phyloP scores from a whole-genome alignment of 2,329 filamentous ascomycete species.

The Diaporthe sp. region DNA sequence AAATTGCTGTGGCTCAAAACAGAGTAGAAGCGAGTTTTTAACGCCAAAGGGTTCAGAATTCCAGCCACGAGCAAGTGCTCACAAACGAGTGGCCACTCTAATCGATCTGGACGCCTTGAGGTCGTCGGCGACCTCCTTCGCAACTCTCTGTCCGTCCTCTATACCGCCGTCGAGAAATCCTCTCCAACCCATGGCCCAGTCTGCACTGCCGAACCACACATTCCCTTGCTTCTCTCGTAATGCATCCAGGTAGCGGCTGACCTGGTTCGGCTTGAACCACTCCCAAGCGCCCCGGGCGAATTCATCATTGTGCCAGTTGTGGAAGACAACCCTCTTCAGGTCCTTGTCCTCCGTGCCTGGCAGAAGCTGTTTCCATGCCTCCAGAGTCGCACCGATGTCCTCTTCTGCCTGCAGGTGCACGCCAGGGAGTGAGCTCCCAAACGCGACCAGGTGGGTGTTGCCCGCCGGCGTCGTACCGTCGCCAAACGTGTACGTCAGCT shows the following conservation, averaged over 20 bases:
- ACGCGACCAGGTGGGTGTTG: constrained; percentile 61
- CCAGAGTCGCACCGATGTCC: constrained; percentile 47
- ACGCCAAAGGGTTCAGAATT: too few relatives aligned
- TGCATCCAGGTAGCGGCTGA: constrained; percentile 32
- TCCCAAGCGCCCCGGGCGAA: constrained; percentile 35
- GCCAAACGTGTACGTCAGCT: constrained; percentile 57
- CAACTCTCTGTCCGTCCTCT: constrained; percentile 36
- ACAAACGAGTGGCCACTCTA: not conserved
- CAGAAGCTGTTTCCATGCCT: constrained; percentile 30
- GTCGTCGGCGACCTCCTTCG: constrained; percentile 33
- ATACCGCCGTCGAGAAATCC: constrained; percentile 36
- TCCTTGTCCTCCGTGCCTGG: constrained; percentile 27
- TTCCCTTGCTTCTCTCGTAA: constrained; percentile 31
- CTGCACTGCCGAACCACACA: constrained; percentile 35
- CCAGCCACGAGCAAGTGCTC: not conserved
- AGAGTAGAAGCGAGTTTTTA: not conserved
- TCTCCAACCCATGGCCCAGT: constrained; percentile 38
- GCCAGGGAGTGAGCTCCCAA: constrained; percentile 51
- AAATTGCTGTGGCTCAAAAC: too few relatives aligned
- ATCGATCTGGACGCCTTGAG: constrained; percentile 10
- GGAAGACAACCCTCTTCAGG: constrained; percentile 46
- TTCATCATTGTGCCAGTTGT: constrained; percentile 38
- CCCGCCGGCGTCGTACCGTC: constrained; percentile 59
- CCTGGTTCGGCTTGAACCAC: constrained; percentile 36
- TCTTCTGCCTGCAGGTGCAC: constrained; percentile 60